A percentile compares a stretch with the other conserved stretches of the same genome.
phyloP scores from a whole-genome alignment of 805 yeast species.

The Suhomyces canberraensis region DNA sequence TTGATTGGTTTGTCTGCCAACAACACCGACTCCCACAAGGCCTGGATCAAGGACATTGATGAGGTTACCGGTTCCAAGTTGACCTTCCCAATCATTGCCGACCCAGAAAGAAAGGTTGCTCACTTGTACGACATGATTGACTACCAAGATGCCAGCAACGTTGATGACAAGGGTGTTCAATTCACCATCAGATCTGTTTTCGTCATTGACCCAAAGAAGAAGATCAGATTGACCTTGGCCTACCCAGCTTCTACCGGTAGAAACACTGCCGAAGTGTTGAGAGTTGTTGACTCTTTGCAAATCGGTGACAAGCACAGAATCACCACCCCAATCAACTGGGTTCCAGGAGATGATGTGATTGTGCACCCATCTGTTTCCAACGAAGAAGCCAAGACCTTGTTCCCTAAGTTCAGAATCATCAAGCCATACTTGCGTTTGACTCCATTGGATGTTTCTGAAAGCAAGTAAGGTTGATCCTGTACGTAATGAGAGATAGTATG shows the following conservation, averaged over 20 bases:
- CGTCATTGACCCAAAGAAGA: conserved; percentile 86
- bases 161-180: conserved; percentile 64
- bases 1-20: conserved; percentile 89
- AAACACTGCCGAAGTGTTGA: conserved; percentile 87
- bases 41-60: conserved; percentile 90
- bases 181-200: conserved; percentile 91
- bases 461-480: conserved; percentile 10
- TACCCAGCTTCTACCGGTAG: conserved; percentile 96
- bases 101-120: conserved; percentile 79
- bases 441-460: conserved; percentile 36
- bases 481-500: not conserved
- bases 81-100: conserved; percentile 89
- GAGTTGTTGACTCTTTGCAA: conserved; percentile 87
- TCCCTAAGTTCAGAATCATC: conserved; percentile 80
- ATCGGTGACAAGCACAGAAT: conserved; percentile 77
- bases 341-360: conserved; percentile 84
- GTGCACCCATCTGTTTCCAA: conserved; percentile 83
- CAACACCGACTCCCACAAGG: conserved; percentile 70
- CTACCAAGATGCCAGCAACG: conserved; percentile 74
- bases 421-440: conserved; percentile 84
- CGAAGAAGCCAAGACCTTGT: conserved; percentile 67
- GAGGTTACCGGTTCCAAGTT: conserved; percentile 76
- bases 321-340: conserved; percentile 93
- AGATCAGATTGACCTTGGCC: conserved; percentile 78
- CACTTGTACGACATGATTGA: conserved; percentile 84